Conservation (phyloP, 495 filamentous ascomycete genomes). For the Annulohypoxylon stygium region DNA sequence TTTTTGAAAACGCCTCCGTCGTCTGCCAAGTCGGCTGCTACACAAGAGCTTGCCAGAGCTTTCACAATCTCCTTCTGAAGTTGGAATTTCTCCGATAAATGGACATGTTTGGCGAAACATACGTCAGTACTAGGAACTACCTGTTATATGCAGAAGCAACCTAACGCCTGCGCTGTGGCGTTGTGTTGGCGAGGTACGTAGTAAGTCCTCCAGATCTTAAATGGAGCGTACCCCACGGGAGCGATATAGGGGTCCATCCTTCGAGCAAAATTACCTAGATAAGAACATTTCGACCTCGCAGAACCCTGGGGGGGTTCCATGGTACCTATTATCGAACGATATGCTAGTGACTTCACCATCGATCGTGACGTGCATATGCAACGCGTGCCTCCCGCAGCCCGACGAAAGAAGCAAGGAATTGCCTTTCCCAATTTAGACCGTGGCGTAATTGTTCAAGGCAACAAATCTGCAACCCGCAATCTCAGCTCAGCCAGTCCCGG, state of each 20-base stretch:
- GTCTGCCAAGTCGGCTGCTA: conserved; percentile 36
- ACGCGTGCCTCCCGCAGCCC: conserved; percentile 9
- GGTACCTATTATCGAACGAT: conserved; percentile 9
- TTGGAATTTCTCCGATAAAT: conserved; percentile 31
- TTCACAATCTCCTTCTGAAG: conserved; percentile 19
- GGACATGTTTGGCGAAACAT: conserved; percentile 18
- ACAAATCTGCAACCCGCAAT: conserved; percentile 6
- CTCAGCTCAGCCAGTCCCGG: conserved; percentile 13
- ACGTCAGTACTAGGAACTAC: conserved; percentile 14
- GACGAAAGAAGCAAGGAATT: conserved; percentile 20
- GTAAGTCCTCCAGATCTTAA: conserved; percentile 13
- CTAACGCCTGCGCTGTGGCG: background rate
- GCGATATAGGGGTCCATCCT: conserved; percentile 14
- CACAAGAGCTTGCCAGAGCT: conserved; percentile 6
- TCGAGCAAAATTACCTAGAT: conserved; percentile 28
- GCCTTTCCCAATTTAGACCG: conserved; percentile 20
- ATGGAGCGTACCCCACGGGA: conserved; percentile 18
- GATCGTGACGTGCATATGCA: conserved; percentile 41
- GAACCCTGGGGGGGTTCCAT: background rate
- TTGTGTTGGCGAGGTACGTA: conserved; percentile 7
- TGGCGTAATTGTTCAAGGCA: conserved; percentile 4
- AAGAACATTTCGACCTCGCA: conserved; percentile 12
- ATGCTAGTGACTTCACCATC: conserved; percentile 29
- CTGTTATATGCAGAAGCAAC: conserved; percentile 2
- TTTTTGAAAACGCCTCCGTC: conserved; percentile 18